Base-by-base conservation (phyloP, 2,329 filamentous ascomycete genomes). In the Corinectria fuckeliana region DNA sequence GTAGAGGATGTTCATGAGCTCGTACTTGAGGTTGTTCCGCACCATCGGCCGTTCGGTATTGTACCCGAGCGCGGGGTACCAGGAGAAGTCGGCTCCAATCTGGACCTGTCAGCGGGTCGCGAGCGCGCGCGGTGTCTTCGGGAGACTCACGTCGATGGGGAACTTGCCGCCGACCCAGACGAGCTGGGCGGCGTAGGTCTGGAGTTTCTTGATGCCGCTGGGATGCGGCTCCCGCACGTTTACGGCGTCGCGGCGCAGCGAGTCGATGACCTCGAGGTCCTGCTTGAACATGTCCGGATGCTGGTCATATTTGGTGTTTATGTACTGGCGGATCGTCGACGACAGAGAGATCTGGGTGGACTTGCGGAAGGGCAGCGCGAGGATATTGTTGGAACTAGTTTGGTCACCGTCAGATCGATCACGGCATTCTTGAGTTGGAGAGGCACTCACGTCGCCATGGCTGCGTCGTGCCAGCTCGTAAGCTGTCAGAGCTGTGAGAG, bases 251-350 rank as follows among this genome's bases (percentile, higher is more conserved):
- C 86, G 85, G 5, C 95, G 89, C 58, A 98, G 80, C 48, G 86
- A 82, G 73, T 98, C 93, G 71, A 99, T 93, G 65, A 90, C 85
- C 72, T 93, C 88, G 58, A 88, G 87, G 79, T 99, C 95, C 64
- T 91, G 85, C 63, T 88, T 87, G 77, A 99, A 99, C 90, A 97
- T 96, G 76, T 97, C 93, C 30, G 95, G 94, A 74, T 97, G 94
- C 75, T 99, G 95, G 77, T 98, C 94, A 89, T 98, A 98, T 83
- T 98, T 97, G 76, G 88, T 90, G 62, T 93, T 96, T 72, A 99
- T 98, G 80, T 99, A 98, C 74, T 95, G 89, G 65, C 91, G 92
- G 74, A 99, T 93, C 49, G 93, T 91, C 61, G 87, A 83, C 55
- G 91, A 90, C 62, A 98, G 85, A 59, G 90, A 90, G 38, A 97